Base-by-base conservation (phyloP, 2,329 filamentous ascomycete species). In the Trichophyton benhamiae region DNA sequence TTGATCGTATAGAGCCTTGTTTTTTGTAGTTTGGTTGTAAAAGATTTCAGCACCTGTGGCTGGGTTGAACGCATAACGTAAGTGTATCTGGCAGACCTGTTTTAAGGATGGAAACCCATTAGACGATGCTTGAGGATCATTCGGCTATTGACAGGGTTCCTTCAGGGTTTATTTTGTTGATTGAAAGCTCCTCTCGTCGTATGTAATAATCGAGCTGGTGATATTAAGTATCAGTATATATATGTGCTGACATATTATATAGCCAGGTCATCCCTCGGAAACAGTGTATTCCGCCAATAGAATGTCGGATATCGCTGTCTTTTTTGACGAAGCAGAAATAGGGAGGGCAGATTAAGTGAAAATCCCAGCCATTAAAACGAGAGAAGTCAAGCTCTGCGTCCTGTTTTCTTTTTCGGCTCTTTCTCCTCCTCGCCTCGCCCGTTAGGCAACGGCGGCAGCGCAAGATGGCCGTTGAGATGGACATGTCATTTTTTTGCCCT, bases 361-460 rank as follows among this genome's bases (percentile, higher is more conserved):
- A 36, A 36, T 15, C 30, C 30, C 7, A 15, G 25, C 27, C 52
- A 25, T 55, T 36, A 36, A 55, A 5, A 33, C 4, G 17, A 22
- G 27, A 55, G 11, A 33, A 13, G 33, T 9, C 33, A 38, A 38
- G 11, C 33, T 38, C 33, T 38, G 49, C 22, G 7, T 15, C 20
- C 13, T 27, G n/a, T 15, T 17, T 55, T 20, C 27, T 25, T 53
- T 33, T n/a, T 15, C n/a, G 15, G 41, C 6, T 44, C 7, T 25
- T 55, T 20, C 33, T 20, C 11, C 52, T 36, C 27, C 27, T 36
- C 27, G 52, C 52, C 52, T 55, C 30, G 52, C 52, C 52, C 52
- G 27, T 55, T 55, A 27, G 48, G 52, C 52, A 55, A 55, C 25
- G 52, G 52, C 52, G 52, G 52, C 52, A 36, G 52, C 52, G 52